phyloP scores from a whole-genome alignment of 768 basidiomycete genomes.

The Trametes punicea region DNA sequence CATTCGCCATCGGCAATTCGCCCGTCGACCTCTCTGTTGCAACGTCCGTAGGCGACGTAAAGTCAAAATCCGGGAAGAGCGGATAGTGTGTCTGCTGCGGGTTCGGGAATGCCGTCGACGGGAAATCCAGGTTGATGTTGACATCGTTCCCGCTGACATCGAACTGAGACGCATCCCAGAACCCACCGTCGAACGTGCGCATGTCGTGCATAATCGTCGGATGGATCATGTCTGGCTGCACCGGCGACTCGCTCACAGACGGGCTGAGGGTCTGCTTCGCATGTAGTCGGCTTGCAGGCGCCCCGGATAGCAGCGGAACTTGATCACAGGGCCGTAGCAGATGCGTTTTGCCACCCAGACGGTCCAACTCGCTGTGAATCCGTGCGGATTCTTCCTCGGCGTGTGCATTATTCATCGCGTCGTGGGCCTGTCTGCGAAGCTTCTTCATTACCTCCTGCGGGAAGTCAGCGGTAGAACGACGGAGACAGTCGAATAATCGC shows the following conservation, averaged over 20 bases:
- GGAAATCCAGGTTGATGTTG: slow-evolving; percentile 30
- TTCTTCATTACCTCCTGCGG: slow-evolving; percentile 30
- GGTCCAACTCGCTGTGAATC: slow-evolving; percentile 30
- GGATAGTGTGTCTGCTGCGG: slow-evolving; percentile 6
- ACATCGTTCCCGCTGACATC: not conserved
- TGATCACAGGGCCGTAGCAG: slow-evolving; percentile 18
- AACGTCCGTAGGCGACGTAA: not conserved
- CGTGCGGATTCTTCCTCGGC: slow-evolving; percentile 6
- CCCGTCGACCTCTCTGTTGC: not conserved
- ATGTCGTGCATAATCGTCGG: slow-evolving; percentile 55
- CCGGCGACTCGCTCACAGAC: slow-evolving; percentile 5
- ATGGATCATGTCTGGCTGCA: slow-evolving; percentile 36
- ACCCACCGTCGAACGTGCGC: slow-evolving; percentile 38
- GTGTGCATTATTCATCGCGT: slow-evolving; percentile 25
- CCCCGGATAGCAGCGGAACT: no score
- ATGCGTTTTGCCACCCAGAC: slow-evolving; percentile 33
- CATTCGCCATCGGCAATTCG: not conserved
- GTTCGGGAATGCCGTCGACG: slow-evolving; percentile 22
- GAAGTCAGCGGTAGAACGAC: not conserved
- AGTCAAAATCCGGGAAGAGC: slow-evolving; percentile 16
- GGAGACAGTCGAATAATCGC: not conserved
- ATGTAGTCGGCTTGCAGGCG: not conserved
- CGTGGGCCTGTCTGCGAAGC: slow-evolving; percentile 31
- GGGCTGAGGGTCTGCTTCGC: not conserved
- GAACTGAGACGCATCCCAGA: slow-evolving; percentile 10